These are phyloP conservation scores for Penicillium alfredii DNA, from an alignment of 495 filamentous ascomycete genomes.

Conservation along the genomic window DNA sequence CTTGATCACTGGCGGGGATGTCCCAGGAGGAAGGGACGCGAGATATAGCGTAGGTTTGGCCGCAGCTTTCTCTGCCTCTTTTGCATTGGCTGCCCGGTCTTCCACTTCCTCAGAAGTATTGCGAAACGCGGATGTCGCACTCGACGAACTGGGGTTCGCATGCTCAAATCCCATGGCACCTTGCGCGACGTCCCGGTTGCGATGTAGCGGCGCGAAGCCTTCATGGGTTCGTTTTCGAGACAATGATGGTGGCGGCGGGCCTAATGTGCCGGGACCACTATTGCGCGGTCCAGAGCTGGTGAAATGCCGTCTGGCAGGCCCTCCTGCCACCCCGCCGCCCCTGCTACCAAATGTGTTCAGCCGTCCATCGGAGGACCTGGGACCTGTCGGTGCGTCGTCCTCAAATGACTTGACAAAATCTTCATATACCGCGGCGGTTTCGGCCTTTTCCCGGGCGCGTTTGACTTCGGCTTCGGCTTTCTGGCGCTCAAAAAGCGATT, in stretches of 20 bases:
- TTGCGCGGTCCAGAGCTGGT: conserved; percentile 44
- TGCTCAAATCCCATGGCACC: conserved; percentile 55
- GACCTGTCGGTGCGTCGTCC: conserved; percentile 50
- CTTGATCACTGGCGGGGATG: conserved; percentile 68
- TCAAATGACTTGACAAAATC: conserved; percentile 90
- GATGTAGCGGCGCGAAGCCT: conserved; percentile 32
- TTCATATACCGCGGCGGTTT: conserved; percentile 84
- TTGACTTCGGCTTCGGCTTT: conserved; percentile 94
- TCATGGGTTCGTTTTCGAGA: conserved; percentile 49
- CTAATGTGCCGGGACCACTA: conserved; percentile 74
- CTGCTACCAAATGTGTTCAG: conserved; percentile 33
- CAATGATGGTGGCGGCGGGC: conserved; percentile 50
- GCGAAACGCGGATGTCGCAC: conserved; percentile 43
- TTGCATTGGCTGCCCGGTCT: conserved; percentile 38
- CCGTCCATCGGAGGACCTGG: conserved; percentile 19
- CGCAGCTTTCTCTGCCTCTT: conserved; percentile 63
- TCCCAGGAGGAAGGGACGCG: conserved; percentile 53
- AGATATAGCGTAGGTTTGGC: conserved; percentile 87
- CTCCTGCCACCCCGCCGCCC: conserved; percentile 36
- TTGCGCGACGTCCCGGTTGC: conserved; percentile 34
- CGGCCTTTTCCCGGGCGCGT: conserved; percentile 75
- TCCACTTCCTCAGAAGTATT: conserved; percentile 45
- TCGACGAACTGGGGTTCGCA: conserved; percentile 29
- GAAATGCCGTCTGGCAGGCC: conserved; percentile 51
- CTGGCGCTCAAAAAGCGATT: conserved; percentile 87